Percentiles rank a stretch among this genome's conserved stretches.
These are phyloP conservation scores for Trichoderma atroviride DNA, from an alignment of 2,329 filamentous ascomycete species.

Conservation along the genomic window DNA sequence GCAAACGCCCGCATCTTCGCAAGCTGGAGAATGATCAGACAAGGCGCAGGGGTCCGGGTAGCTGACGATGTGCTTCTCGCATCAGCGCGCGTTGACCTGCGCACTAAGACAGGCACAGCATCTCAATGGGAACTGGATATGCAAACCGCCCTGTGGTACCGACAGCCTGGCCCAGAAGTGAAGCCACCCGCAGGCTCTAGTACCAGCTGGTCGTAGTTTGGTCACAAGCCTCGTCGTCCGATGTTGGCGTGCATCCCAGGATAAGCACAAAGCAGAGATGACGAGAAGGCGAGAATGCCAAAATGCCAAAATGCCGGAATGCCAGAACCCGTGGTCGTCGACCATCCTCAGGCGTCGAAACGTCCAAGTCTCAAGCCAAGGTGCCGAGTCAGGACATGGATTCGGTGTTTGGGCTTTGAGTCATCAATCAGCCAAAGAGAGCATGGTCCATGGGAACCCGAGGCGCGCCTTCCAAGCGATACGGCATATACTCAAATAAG, in stretches of 20 bases:
- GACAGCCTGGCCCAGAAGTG: slow-evolving; percentile 6
- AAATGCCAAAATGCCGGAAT: background rate
- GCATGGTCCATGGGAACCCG: background rate
- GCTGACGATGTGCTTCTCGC: slow-evolving; percentile 1
- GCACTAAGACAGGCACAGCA: slow-evolving; percentile 6
- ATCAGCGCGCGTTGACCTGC: slow-evolving; percentile 7
- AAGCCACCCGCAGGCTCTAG: slow-evolving; percentile 21
- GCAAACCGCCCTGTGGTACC: background rate
- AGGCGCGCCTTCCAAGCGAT: background rate
- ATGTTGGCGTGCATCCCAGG: background rate
- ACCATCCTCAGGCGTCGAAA: background rate
- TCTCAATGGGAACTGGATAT: background rate
- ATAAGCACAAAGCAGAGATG: background rate
- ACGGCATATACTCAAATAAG: background rate
- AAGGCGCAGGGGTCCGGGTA: background rate
- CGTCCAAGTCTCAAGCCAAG: too few species aligned
- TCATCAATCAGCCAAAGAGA: background rate
- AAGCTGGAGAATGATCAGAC: slow-evolving; percentile 2
- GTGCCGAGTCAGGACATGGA: background rate
- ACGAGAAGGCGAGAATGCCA: background rate
- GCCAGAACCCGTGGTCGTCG: background rate
- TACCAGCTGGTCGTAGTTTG: slow-evolving; percentile 15
- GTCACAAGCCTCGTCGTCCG: slow-evolving; percentile 1
- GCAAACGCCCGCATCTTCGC: background rate
- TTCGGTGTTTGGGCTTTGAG: background rate